Conservation (phyloP, 108 stramenopile genomes). For the Fistulifera pelliculosa region DNA sequence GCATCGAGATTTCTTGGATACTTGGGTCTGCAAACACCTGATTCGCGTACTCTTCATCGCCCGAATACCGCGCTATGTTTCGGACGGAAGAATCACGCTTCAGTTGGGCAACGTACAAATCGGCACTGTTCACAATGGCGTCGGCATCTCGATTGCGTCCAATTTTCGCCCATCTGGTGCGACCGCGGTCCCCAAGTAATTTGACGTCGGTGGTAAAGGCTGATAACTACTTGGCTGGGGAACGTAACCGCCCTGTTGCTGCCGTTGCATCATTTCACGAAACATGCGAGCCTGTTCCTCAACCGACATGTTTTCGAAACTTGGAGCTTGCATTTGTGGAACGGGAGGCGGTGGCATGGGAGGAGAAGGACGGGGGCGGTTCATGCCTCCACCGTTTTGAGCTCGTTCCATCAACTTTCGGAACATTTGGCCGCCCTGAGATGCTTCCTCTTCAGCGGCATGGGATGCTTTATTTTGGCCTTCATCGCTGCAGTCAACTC, state of each 20-base stretch:
- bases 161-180: slow-evolving; percentile 21
- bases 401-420: slow-evolving; percentile 32
- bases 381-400: slow-evolving; percentile 2
- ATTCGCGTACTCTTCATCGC: slow-evolving; percentile 52
- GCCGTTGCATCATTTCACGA: slow-evolving; percentile 37
- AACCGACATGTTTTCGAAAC: slow-evolving; percentile 1
- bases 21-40: slow-evolving; percentile 49
- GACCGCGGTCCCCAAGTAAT: slow-evolving; percentile 4
- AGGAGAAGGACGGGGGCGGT: too few relatives aligned
- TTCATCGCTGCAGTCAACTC: slow-evolving; percentile 11
- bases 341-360: too few relatives aligned
- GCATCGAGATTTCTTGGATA: slow-evolving; percentile 36
- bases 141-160: slow-evolving; percentile 64
- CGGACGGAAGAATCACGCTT: slow-evolving; percentile 75
- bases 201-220: slow-evolving; percentile 4
- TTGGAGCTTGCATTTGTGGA: too few relatives aligned
- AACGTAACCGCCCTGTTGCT: slow-evolving; percentile 2
- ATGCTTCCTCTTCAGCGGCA: slow-evolving; percentile 7
- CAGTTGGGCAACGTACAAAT: slow-evolving; percentile 79
- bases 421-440: slow-evolving; percentile 22
- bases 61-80: slow-evolving; percentile 43
- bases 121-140: slow-evolving; percentile 66
- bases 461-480: slow-evolving; percentile 4
- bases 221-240: too few relatives aligned
- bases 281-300: slow-evolving; percentile 43